phyloP scores from a whole-genome alignment of 2,329 filamentous ascomycete species.

The Cytospora piceae region DNA sequence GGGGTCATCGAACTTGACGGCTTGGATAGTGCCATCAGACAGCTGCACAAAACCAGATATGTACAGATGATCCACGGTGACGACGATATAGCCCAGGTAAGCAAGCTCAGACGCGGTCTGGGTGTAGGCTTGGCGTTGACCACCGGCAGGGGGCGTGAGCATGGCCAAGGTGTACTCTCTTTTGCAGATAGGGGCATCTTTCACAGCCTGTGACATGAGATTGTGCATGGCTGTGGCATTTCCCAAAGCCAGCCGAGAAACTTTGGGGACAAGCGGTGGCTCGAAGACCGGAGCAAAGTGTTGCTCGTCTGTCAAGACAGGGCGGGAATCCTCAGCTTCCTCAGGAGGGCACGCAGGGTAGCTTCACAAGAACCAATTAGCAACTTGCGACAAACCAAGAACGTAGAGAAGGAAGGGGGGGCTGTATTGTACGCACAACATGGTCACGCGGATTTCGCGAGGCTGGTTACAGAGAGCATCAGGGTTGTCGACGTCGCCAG shows the following conservation, averaged over 20 bases:
- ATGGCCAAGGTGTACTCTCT: constrained; percentile 16
- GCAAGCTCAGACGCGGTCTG: constrained; percentile 27
- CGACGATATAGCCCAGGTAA: constrained; percentile 12
- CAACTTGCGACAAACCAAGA: neutral
- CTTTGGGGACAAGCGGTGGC: constrained; percentile 8
- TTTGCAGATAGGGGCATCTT: constrained; percentile 15
- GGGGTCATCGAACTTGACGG: neutral
- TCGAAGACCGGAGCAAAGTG: constrained; percentile 20
- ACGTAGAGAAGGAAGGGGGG: too few species aligned
- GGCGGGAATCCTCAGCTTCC: neutral
- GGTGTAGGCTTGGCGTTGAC: constrained; percentile 28
- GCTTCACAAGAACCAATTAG: constrained; percentile 18
- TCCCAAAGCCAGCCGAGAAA: neutral
- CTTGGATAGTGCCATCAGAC: neutral
- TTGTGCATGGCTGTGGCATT: constrained; percentile 17
- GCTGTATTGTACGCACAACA: constrained; percentile 22
- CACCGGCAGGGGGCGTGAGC: constrained; percentile 19
- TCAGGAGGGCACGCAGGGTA: constrained; percentile 22
- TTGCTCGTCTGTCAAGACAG: neutral
- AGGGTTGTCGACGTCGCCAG: neutral
- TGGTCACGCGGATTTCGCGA: constrained; percentile 15
- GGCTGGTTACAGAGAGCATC: constrained; percentile 3
- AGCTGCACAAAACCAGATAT: constrained; percentile 22
- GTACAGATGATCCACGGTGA: constrained; percentile 23
- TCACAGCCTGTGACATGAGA: constrained; percentile 14